phyloP scores from a whole-genome alignment of 768 basidiomycete genomes.

The Hygrocybe punicea region DNA sequence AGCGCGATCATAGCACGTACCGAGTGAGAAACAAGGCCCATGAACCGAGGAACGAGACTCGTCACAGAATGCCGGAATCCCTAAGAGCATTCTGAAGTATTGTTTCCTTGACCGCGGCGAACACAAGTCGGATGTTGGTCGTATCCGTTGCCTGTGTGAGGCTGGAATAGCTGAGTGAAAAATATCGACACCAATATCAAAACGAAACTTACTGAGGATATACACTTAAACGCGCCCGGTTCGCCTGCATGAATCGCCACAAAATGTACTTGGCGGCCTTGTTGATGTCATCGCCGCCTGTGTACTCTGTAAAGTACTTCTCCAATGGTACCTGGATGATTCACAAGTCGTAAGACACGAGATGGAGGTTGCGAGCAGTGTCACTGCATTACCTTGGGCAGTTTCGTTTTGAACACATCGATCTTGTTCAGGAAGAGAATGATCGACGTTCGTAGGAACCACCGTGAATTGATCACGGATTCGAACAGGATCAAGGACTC shows the following conservation, averaged over 20 bases:
- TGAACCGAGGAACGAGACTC: background rate
- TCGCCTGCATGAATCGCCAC: conserved; percentile 93
- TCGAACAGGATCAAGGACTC: conserved; percentile 90
- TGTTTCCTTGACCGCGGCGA: conserved; percentile 82
- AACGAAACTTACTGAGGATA: conserved; percentile 75
- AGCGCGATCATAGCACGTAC: background rate
- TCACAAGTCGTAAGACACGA: background rate
- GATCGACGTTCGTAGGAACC: conserved; percentile 89
- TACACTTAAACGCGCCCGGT: conserved; percentile 76
- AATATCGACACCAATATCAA: background rate
- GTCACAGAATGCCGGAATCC: conserved; percentile 70
- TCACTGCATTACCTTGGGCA: conserved; percentile 49
- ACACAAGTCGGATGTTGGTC: conserved; percentile 71
- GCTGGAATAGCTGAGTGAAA: conserved; percentile 32
- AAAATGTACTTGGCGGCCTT: conserved; percentile 93
- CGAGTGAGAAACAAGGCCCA: background rate
- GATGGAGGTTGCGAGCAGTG: background rate
- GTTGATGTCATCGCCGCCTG: conserved; percentile 84
- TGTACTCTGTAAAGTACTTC: conserved; percentile 82
- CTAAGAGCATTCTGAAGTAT: conserved; percentile 79
- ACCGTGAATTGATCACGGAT: conserved; percentile 88
- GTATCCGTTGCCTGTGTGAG: conserved; percentile 84
- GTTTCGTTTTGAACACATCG: conserved; percentile 86
- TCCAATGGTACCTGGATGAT: conserved; percentile 62
- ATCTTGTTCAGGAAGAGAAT: conserved; percentile 94